Base-by-base conservation (phyloP, 768 basidiomycete species). In the Phylloporus sp. region DNA sequence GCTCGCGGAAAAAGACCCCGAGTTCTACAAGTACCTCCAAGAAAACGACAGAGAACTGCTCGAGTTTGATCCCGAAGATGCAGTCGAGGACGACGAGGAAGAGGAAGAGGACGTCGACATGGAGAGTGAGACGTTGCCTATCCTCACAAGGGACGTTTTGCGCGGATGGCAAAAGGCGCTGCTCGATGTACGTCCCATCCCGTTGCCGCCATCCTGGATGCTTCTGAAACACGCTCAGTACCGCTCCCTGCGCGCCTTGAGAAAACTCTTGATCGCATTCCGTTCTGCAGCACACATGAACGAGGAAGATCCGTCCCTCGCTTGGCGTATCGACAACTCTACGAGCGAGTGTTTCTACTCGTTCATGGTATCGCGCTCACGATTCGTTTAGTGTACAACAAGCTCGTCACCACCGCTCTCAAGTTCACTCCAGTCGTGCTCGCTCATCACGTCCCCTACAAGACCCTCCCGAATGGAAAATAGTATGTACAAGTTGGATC, bases 1-100 rank as follows among this genome's bases (percentile, higher is more conserved):
- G 61, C 78, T 99, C 28, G 90, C 90, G 2, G 87, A 95, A 67
- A 92, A 91, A 64, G 95, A 99, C 65, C 95, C 95, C n/a, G 95
- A 96, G 61, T 99, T 98, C 71, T 99, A 81, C 84, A 91, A 94
- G 69, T 99, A 94, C 63, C 75, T 99, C 3, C 86, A 94, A 70
- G 90, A 98, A 68, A 93, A 99, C 61, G 96, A 99, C 67, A 72
- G 75, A 48, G 93, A 92, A 45, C 72, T 98, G n/a, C 74, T 99
- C 3, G 77, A 90, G 5, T 98, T 98, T 61, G 72, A 81, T 32
- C 69, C 76, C 1, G 57, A 73, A 43, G 67, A 59, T 20, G 74
- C 68, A 6, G 74, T 68, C 2, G 78, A 74, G 3, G 80, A 77
- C 11, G 76, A 76, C 3, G 69, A 53, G 3, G 80, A 75, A 7